Evolutionary conservation across 495 filamentous ascomycete species (phyloP), one percentile per base, ranked within the genome.

Genomic region (Penicillium ucsense): DNA sequence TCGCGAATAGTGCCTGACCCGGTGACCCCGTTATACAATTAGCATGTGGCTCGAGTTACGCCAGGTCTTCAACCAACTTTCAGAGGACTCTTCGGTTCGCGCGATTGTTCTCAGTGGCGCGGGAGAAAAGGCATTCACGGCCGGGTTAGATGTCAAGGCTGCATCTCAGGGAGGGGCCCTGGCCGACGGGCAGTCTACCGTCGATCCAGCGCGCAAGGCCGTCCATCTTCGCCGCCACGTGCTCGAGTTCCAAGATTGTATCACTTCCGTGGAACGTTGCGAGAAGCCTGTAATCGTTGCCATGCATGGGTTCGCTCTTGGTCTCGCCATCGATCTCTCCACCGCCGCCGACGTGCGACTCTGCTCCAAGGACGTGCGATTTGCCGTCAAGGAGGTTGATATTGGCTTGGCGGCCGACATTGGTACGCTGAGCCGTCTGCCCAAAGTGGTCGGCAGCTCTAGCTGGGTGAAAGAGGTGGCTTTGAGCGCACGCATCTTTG

Each of bases 371-470:
- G 75, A 82, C 41, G 73, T 81, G 2, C 72, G 69, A 28, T 86
- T 96, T 54, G 72, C 81, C 0, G 88, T 97, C 27, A 95, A 95
- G 60, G 94, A 97, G 68, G 88, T 95, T 9, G 92, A 96, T 60
- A 94, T 97, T 34, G 92, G 92, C 1, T 64, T 98, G 30, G 92
- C 92, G 8, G 92, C 92, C 10, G 92, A 98, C 64, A 82, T 97
- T 41, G 92, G 92, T 10, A 95, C 89, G 2, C 68, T 98, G 35
- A 80, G 76, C 20, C 83, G 92, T 3, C 69, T 98, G 37, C 92
- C 92, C 31, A 92, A 94, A 66, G 71, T 85, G 6, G 88, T 95
- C 4, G 83, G 83, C 2, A 82, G 71, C 48, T 68, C 68, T 46
- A 83, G 82, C 7, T 98, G 91, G 89, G 87, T 94, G 30, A 95